Percentiles rank a stretch among this genome's conserved stretches.
phyloP scores from a whole-genome alignment of 371 early-diverging fungal genomes.

The Mortierella sp. region DNA sequence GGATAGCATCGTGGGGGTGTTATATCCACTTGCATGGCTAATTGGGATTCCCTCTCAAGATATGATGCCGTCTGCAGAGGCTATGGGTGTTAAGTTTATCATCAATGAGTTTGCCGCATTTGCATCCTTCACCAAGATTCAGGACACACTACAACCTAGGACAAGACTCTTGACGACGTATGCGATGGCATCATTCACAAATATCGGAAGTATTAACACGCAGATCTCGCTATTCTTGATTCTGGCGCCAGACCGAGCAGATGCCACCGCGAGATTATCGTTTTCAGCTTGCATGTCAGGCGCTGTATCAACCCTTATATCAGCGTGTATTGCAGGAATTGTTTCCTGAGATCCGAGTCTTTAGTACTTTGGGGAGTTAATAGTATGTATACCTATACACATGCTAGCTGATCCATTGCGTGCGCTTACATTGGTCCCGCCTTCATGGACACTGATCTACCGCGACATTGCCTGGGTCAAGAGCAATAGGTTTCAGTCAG shows the following conservation, averaged over 20 bases:
- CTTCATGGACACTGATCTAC: too few relatives aligned
- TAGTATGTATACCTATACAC: too few relatives aligned
- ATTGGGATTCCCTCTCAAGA: conserved; percentile 80
- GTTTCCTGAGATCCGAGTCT: conserved; percentile 43
- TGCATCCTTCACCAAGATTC: conserved; percentile 55
- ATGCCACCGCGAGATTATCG: conserved; percentile 80
- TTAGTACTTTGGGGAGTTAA: too few relatives aligned
- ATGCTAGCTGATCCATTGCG: too few relatives aligned
- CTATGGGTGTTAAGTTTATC: conserved; percentile 89
- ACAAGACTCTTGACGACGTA: conserved; percentile 72
- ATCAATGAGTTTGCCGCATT: conserved; percentile 94
- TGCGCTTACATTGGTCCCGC: too few relatives aligned
- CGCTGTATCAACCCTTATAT: conserved; percentile 82
- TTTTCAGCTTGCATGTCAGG: conserved; percentile 87
- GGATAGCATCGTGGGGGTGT: conserved; percentile 78
- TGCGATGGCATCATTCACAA: conserved; percentile 92
- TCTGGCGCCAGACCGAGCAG: conserved; percentile 83
- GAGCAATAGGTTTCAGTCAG: too few relatives aligned
- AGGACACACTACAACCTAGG: conserved; percentile 55
- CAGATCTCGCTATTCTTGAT: conserved; percentile 85
- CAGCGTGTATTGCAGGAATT: conserved; percentile 88
- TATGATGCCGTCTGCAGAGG: conserved; percentile 70
- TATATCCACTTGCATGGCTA: conserved; percentile 85
- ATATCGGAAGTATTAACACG: conserved; percentile 88
- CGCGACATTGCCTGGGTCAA: too few relatives aligned